A percentile compares a stretch with the other conserved stretches of the same genome.
phyloP scores from a whole-genome alignment of 805 yeast species.

The Lachancea sp. region DNA sequence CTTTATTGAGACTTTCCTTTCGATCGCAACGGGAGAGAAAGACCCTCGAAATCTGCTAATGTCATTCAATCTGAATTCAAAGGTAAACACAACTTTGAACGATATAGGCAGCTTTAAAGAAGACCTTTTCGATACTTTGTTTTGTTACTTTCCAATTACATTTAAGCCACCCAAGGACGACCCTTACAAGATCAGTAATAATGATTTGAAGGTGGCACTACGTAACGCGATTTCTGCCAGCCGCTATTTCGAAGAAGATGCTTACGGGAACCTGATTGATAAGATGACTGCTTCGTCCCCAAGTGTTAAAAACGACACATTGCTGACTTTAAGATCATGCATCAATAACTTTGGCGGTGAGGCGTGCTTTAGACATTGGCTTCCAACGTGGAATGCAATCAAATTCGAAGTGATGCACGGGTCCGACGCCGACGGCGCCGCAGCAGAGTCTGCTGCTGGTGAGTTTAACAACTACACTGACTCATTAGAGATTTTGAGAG shows the following conservation, averaged over 20 bases:
- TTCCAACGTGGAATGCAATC: slow-evolving; percentile 76
- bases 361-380: slow-evolving; percentile 55
- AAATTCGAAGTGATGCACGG: slow-evolving; percentile 86
- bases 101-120: slow-evolving; percentile 42
- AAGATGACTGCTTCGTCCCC: slow-evolving; percentile 74
- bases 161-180: slow-evolving; percentile 82
- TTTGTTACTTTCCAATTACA: slow-evolving; percentile 95
- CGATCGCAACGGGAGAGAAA: slow-evolving; percentile 79
- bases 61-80: slow-evolving; percentile 53
- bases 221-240: slow-evolving; percentile 58
- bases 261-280: slow-evolving; percentile 71
- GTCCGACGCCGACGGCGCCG: slow-evolving; percentile 35
- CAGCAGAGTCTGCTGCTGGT: slow-evolving; percentile 25
- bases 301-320: slow-evolving; percentile 64
- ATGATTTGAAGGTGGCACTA: slow-evolving; percentile 58
- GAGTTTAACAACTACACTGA: slow-evolving; percentile 37
- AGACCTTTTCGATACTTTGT: slow-evolving; percentile 78
- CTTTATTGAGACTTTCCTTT: slow-evolving; percentile 53
- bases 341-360: slow-evolving; percentile 44
- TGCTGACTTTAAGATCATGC: slow-evolving; percentile 55
- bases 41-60: slow-evolving; percentile 82
- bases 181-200: slow-evolving; percentile 75
- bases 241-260: slow-evolving; percentile 58
- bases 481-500: slow-evolving; percentile 40
- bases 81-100: slow-evolving; percentile 36